phyloP scores from a whole-genome alignment of 208 protist genomes.

The Dictyostelium gargantuum region DNA sequence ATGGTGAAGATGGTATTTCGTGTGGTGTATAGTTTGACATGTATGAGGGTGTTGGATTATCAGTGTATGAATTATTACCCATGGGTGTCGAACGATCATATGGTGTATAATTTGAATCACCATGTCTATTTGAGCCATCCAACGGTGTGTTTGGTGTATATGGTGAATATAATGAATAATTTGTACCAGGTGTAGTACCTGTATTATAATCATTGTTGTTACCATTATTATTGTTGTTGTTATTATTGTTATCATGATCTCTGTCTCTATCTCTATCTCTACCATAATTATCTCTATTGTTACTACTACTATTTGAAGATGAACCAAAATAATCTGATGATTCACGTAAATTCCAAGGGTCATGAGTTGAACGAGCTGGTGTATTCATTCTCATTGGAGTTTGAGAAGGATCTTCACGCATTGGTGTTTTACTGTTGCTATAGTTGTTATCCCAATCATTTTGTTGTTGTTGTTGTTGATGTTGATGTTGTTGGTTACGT shows the following conservation, averaged over 20 bases:
- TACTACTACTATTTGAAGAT: not conserved
- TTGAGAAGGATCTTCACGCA: conserved; percentile 21
- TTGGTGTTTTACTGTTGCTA: conserved; percentile 20
- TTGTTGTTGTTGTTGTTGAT: not conserved
- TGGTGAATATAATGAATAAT: not conserved
- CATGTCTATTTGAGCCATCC: not conserved
- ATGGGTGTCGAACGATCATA: conserved; percentile 6
- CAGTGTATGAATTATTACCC: not conserved
- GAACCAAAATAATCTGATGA: not conserved
- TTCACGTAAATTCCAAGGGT: conserved; percentile 17
- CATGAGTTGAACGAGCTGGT: not conserved
- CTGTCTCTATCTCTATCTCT: not conserved
- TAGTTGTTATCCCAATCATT: not conserved
- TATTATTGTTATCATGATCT: not conserved
- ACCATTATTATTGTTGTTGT: not conserved
- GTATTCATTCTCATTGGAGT: not conserved
- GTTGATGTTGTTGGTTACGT: not conserved
- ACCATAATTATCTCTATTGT: not conserved
- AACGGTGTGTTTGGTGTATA: conserved; percentile 21
- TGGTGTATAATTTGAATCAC: not conserved
- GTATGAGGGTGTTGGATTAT: conserved; percentile 25
- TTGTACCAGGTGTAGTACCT: conserved; percentile 21
- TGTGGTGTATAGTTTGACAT: not conserved
- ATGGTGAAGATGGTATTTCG: conserved; percentile 20
- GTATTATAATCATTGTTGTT: not conserved